Base-by-base conservation (phyloP, 2,329 filamentous ascomycete genomes). In the Proliferodiscus dingleyae region DNA sequence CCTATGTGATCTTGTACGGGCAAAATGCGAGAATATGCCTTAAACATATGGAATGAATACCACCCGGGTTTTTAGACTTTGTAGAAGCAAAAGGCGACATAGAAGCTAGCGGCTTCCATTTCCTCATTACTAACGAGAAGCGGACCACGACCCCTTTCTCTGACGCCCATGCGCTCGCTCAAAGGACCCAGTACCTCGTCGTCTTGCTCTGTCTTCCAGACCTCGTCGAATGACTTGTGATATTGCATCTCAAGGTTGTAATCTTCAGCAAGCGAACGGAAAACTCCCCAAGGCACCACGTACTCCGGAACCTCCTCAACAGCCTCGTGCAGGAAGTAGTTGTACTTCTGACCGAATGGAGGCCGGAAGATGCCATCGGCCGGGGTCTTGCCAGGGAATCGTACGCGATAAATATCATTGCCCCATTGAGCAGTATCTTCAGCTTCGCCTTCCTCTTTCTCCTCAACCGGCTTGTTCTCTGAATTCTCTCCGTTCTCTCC, bases 311-410 rank as follows among this genome's bases (percentile, higher is more conserved):
- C 88, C 62, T 90, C 87, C 65, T 97, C 91, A 16, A 98, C 93
- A 0, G 93, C 93, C 68, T 98, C 93, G 60, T 93, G 84, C 46
- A 98, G 81, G 66, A 89, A 95, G 72, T 95, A 98, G 62, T 82
- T 95, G 70, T 98, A 98, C 67, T 93, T 95, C 90, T 93, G 97
- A 40, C 91, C 93, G 63, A 89, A 97, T 0, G 93, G 89, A 4
- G 93, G 93, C 4, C 93, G 83, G 70, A 98, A 98, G 24, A 93
- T 76, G 43, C 93, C 93, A 63, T 96, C 89, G 16, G 81, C 75
- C 4, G 90, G 89, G 0, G 88, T 89, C 61, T 84, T 77, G 18
- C 85, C 85, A 0, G 89, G 87, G 61, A 98, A 97, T 39, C 86
- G 82, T 42, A 98, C 89, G 16, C 82, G 81, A 67, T 97, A 98